These are phyloP conservation scores for Populus hybrid DNA, from an alignment of 441 rosid species.

Conservation along the genomic window DNA sequence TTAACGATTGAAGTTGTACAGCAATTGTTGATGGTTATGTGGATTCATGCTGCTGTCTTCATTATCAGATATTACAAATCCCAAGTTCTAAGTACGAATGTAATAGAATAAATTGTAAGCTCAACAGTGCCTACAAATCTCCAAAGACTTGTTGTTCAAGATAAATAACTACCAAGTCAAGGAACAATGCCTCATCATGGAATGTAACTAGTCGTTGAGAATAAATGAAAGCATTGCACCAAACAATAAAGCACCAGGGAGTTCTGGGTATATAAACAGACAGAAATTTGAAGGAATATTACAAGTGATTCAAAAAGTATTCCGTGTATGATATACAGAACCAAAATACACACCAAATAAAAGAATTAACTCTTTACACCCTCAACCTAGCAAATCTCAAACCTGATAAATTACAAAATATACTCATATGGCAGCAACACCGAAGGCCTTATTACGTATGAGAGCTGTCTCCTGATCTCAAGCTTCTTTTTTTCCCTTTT, in stretches of 20 bases:
- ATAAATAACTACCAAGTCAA: not conserved
- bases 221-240: not conserved
- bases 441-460: conserved; percentile 39
- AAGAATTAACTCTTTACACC: conserved; percentile 21
- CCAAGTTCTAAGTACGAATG: not conserved
- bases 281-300: conserved; percentile 4
- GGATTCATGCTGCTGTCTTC: not conserved
- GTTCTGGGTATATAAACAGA: conserved; percentile 9
- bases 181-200: not conserved
- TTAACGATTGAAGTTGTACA: too few relatives aligned
- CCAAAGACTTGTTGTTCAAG: not conserved
- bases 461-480: conserved; percentile 15
- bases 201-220: not conserved
- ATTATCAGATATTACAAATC: not conserved
- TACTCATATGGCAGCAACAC: conserved; percentile 32
- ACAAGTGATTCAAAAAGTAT: conserved; percentile 1
- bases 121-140: not conserved
- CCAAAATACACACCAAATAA: conserved; percentile 8
- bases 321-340: conserved; percentile 2
- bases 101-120: not conserved
- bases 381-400: conserved; percentile 15
- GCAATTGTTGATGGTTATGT: not conserved
- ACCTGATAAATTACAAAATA: conserved; percentile 31
- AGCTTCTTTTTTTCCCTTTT: too few relatives aligned
- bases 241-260: not conserved